A percentile compares a stretch with the other conserved stretches of the same genome.
Conservation (phyloP, 345 rosid genomes). For the Firmiana major region DNA sequence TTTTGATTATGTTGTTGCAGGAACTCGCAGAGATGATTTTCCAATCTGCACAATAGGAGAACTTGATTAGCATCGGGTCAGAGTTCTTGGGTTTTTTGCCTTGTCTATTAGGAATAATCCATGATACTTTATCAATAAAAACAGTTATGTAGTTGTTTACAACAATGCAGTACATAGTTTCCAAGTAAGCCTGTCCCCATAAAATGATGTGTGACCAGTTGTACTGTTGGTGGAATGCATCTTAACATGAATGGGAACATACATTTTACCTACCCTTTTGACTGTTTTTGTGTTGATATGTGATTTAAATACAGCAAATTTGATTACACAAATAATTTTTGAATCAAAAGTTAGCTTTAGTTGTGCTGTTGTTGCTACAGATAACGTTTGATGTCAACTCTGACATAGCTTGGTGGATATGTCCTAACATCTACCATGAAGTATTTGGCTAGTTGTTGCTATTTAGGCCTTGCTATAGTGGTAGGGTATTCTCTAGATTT, state of each 20-base stretch:
- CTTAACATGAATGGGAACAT: background rate
- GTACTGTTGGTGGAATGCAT: background rate
- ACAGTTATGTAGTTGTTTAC: background rate
- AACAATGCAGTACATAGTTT: background rate
- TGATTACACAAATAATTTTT: too few species aligned
- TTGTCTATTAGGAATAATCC: background rate
- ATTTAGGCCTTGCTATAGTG: too few species aligned
- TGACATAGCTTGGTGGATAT: too few species aligned
- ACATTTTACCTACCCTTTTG: background rate
- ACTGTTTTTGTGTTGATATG: background rate
- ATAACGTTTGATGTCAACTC: too few species aligned
- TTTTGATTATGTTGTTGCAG: slow-evolving; percentile 36
- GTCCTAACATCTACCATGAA: too few species aligned
- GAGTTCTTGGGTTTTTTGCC: too few species aligned
- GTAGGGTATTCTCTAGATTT: too few species aligned
- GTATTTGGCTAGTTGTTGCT: too few species aligned
- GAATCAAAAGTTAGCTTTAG: too few species aligned
- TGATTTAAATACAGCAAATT: background rate
- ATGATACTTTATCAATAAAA: background rate
- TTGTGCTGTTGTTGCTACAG: too few species aligned
- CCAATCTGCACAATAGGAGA: slow-evolving; percentile 46
- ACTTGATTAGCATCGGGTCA: background rate
- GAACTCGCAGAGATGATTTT: slow-evolving; percentile 97
- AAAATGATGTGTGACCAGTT: background rate
- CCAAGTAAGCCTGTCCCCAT: background rate